Evolutionary conservation across 2,329 filamentous ascomycete genomes (phyloP).

Genomic region (Aotearoamyces nothofagi): DNA sequence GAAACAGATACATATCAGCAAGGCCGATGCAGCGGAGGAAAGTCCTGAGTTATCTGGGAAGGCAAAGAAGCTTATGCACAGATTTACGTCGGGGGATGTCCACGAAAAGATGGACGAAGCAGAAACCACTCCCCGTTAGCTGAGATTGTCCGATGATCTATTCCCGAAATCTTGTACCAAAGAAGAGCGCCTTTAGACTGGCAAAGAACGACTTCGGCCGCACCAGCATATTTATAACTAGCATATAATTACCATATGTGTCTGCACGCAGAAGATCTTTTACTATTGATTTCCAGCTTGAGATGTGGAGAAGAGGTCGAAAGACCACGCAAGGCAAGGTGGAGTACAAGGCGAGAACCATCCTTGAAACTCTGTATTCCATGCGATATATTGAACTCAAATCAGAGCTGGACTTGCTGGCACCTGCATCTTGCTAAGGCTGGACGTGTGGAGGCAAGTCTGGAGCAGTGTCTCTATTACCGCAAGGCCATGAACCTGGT

Average conservation of each 20-base stretch:
- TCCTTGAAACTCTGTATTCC: conserved; percentile 66
- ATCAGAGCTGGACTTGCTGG: no score
- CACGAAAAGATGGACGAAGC: conserved; percentile 51
- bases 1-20: conserved; percentile 43
- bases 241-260: no score
- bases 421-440: no score
- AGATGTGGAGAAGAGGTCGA: no score
- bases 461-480: no score
- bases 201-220: not conserved
- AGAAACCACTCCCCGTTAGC: conserved; percentile 8
- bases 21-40: conserved; percentile 32
- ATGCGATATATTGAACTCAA: conserved; percentile 43
- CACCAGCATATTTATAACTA: not conserved
- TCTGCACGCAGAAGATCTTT: no score
- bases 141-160: not conserved
- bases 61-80: conserved; percentile 63
- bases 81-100: conserved; percentile 53
- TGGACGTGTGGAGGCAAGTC: no score
- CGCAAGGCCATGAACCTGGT: not conserved
- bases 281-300: no score
- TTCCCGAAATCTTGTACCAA: not conserved
- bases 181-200: not conserved
- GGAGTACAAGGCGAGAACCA: conserved; percentile 63
- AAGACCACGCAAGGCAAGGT: conserved; percentile 63
- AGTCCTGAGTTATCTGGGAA: conserved; percentile 36